These are phyloP conservation scores for Fusarium sp. DNA, from an alignment of 2,329 filamentous ascomycete species.

Conservation along the genomic window DNA sequence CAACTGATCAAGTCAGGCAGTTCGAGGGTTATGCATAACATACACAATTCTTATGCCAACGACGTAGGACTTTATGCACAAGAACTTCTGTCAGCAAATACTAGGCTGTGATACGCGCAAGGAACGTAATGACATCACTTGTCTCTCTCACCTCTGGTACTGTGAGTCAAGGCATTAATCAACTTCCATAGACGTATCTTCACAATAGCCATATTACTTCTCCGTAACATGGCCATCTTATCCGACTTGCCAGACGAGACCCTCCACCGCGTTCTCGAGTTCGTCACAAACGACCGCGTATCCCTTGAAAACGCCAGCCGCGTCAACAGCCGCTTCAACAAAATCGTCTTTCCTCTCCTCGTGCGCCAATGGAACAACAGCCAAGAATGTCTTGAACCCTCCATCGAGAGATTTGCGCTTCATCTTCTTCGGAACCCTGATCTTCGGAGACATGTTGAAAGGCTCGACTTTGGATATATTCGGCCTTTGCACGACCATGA, in stretches of 20 bases:
- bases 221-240: accelerated
- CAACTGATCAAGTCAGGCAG: not conserved
- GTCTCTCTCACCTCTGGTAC: too few relatives aligned
- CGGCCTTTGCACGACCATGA: not conserved
- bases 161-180: not conserved
- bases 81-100: not conserved
- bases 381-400: not conserved
- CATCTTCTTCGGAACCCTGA: not conserved
- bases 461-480: not conserved
- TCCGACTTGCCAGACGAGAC: not conserved
- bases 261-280: not conserved
- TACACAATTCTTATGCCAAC: not conserved
- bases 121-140: not conserved
- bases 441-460: not conserved
- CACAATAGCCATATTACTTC: not conserved
- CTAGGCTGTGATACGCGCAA: not conserved
- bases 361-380: not conserved
- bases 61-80: not conserved
- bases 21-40: not conserved
- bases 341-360: not conserved
- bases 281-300: accelerated
- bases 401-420: not conserved
- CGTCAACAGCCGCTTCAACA: not conserved
- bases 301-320: not conserved
- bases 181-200: too few relatives aligned